Conservation (phyloP, 768 basidiomycete genomes). For the Auricularia cornea region DNA sequence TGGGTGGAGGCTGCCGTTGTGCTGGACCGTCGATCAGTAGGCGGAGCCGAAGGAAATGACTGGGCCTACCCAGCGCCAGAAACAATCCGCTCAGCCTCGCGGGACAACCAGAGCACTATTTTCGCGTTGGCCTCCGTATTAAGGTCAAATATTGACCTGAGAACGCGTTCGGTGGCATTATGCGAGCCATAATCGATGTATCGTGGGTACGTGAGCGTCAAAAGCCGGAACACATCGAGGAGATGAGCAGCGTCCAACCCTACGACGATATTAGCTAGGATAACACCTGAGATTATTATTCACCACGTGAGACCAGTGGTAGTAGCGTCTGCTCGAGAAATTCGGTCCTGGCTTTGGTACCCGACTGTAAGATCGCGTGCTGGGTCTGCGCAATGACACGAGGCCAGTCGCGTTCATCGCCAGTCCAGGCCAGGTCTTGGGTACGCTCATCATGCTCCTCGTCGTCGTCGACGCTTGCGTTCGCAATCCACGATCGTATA, state of each 20-base stretch:
- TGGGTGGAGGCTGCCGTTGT: constrained; percentile 51
- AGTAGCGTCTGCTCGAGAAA: constrained; percentile 58
- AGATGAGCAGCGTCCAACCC: constrained; percentile 53
- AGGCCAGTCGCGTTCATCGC: constrained; percentile 47
- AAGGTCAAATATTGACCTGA: neutral
- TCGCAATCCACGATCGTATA: constrained; percentile 57
- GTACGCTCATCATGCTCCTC: constrained; percentile 27
- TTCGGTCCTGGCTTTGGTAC: constrained; percentile 44
- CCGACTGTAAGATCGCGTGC: constrained; percentile 38
- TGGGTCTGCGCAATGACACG: constrained; percentile 47
- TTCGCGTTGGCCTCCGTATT: constrained; percentile 31
- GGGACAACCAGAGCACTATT: constrained; percentile 66
- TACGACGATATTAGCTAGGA: constrained; percentile 18
- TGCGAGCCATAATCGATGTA: constrained; percentile 68
- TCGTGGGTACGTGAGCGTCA: constrained; percentile 70
- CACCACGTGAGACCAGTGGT: constrained; percentile 51
- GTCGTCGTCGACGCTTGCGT: constrained; percentile 25
- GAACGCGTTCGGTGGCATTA: constrained; percentile 49
- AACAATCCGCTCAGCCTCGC: constrained; percentile 49
- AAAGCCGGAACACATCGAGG: constrained; percentile 61
- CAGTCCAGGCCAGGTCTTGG: constrained; percentile 35
- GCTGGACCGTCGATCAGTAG: constrained; percentile 11
- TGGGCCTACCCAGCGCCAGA: neutral
- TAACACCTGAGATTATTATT: constrained; percentile 12
- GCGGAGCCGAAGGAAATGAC: neutral